A percentile compares a stretch with the other conserved stretches of the same genome.
Conservation (phyloP, 257 asterid species). For the Przewalskia tangutica region DNA sequence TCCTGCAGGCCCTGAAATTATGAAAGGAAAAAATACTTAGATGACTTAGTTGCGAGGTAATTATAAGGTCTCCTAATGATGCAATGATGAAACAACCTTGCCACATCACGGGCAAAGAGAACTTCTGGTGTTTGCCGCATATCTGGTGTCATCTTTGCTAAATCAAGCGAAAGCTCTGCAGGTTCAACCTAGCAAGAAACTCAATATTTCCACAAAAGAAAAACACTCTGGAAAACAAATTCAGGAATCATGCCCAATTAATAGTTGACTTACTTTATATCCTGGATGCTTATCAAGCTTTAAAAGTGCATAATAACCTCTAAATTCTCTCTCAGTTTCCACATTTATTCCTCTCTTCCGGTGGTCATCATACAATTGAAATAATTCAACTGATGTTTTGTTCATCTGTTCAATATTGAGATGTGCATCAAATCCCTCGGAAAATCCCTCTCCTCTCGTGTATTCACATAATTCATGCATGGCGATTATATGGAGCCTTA, state of each 20-base stretch:
- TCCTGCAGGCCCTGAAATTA: slow-evolving; percentile 86
- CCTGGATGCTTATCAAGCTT: slow-evolving; percentile 99
- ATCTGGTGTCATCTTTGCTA: slow-evolving; percentile 94
- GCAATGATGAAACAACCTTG: slow-evolving; percentile 47
- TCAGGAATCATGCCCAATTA: slow-evolving; percentile 15
- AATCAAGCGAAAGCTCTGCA: slow-evolving; percentile 97
- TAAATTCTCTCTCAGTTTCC: slow-evolving; percentile 83
- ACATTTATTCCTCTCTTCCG: slow-evolving; percentile 71
- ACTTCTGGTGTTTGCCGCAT: slow-evolving; percentile 87
- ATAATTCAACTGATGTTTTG: slow-evolving; percentile 89
- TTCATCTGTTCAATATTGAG: slow-evolving; percentile 99
- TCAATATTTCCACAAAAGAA: slow-evolving; percentile 33
- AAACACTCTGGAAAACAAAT: slow-evolving; percentile 15
- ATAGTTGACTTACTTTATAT: slow-evolving; percentile 69
- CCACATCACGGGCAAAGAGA: slow-evolving; percentile 92
- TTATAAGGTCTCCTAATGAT: slow-evolving; percentile 2
- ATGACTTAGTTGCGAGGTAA: neutral
- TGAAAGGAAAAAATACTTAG: slow-evolving; percentile 1
- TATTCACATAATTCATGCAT: slow-evolving; percentile 98
- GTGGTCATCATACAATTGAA: slow-evolving; percentile 91
- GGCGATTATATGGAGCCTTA: slow-evolving; percentile 93
- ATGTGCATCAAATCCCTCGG: slow-evolving; percentile 99
- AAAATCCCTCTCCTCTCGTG: slow-evolving; percentile 93
- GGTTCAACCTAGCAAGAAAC: slow-evolving; percentile 92
- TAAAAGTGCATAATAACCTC: slow-evolving; percentile 98